These are phyloP conservation scores for Elasticomyces elasticus DNA, from an alignment of 495 filamentous ascomycete genomes.

Conservation along the genomic window DNA sequence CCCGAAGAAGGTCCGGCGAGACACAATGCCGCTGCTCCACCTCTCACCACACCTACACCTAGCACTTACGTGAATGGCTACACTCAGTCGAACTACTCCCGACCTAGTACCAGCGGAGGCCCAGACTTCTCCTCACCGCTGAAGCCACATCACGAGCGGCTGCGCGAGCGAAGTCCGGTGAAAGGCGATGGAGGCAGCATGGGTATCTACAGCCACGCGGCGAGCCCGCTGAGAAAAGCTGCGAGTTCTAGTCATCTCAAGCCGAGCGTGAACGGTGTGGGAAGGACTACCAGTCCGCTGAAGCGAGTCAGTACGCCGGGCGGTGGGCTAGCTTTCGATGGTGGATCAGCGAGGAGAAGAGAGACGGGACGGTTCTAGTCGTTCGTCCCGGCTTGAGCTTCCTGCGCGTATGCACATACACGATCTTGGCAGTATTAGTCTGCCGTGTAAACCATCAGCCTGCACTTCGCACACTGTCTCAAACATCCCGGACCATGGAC, in stretches of 20 bases:
- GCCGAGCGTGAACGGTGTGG: not conserved
- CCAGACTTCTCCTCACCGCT: constrained; percentile 46
- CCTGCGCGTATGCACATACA: too few relatives aligned
- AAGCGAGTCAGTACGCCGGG: constrained; percentile 24
- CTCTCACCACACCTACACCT: constrained; percentile 5
- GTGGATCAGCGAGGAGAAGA: constrained; percentile 3
- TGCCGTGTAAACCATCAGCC: too few relatives aligned
- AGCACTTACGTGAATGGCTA: constrained; percentile 14
- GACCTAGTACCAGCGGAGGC: constrained; percentile 21
- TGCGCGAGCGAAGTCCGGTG: constrained; percentile 21
- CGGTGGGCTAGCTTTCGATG: not conserved
- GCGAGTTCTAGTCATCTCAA: constrained; percentile 13
- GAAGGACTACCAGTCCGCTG: constrained; percentile 16
- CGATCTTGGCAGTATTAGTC: too few relatives aligned
- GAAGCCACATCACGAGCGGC: constrained; percentile 27
- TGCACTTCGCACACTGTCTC: too few relatives aligned
- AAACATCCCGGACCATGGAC: too few relatives aligned
- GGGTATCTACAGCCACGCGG: constrained; percentile 69
- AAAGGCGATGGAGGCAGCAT: constrained; percentile 66
- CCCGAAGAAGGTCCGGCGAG: constrained; percentile 1
- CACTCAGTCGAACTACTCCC: constrained; percentile 22
- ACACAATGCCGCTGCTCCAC: constrained; percentile 3
- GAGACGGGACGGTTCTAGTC: constrained; percentile 19
- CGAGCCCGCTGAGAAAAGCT: constrained; percentile 67
- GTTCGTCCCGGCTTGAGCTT: constrained; percentile 11